Conservation (phyloP, 805 yeast genomes). For the Tetrapisispora taiwanensis region DNA sequence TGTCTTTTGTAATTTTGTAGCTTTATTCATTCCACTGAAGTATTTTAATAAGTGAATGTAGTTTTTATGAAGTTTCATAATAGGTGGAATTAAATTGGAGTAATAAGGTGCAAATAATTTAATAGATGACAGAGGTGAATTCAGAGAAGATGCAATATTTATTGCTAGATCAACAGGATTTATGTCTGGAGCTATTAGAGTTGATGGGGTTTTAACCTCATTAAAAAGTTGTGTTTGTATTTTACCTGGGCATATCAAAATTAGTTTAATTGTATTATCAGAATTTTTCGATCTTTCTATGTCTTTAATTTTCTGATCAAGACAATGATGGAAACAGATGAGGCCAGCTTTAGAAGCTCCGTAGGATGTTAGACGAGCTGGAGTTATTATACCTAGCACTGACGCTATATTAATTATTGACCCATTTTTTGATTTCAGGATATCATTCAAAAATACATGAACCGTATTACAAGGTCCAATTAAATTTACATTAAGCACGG, state of each 20-base stretch:
- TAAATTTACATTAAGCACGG: constrained; percentile 56
- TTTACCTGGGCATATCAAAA: constrained; percentile 84
- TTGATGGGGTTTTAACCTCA: constrained; percentile 64
- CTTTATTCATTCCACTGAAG: constrained; percentile 53
- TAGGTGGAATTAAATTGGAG: constrained; percentile 60
- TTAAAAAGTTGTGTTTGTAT: constrained; percentile 64
- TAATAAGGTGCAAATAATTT: constrained; percentile 68
- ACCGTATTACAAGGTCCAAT: constrained; percentile 60
- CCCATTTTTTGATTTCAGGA: constrained; percentile 55
- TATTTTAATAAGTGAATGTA: constrained; percentile 30
- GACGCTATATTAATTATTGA: constrained; percentile 76
- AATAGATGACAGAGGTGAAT: constrained; percentile 45
- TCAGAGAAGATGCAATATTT: constrained; percentile 45
- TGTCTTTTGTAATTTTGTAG: constrained; percentile 11
- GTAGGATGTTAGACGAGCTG: constrained; percentile 68
- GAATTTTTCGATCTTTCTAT: constrained; percentile 14
- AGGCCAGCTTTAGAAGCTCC: constrained; percentile 88
- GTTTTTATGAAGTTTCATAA: constrained; percentile 68
- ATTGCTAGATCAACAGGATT: constrained; percentile 58
- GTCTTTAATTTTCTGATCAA: constrained; percentile 40
- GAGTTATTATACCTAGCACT: constrained; percentile 74
- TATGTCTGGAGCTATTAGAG: constrained; percentile 70
- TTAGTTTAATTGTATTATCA: constrained; percentile 41
- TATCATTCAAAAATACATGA: constrained; percentile 62
- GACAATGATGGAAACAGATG: constrained; percentile 73